A percentile compares a stretch with the other conserved stretches of the same genome.
Evolutionary conservation across 768 basidiomycete species (phyloP).

Genomic region (Fistulinella prunicolor): DNA sequence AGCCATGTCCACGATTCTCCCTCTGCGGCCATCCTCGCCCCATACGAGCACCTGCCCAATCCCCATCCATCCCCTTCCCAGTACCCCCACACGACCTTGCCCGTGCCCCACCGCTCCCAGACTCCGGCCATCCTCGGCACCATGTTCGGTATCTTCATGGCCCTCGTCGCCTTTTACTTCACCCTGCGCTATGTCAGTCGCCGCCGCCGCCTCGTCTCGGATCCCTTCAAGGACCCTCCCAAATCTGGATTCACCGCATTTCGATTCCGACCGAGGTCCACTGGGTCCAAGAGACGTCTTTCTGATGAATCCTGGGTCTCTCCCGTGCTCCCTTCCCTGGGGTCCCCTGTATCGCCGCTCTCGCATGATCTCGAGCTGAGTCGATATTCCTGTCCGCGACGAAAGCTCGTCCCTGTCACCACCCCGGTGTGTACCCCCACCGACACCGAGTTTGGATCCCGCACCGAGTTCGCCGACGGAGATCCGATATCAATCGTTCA

Average conservation of each 20-base stretch:
- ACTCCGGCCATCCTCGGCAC: slow-evolving; percentile 17
- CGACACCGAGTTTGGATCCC: slow-evolving; percentile 20
- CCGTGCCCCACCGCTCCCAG: slow-evolving; percentile 3
- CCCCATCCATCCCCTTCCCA: slow-evolving; percentile 13
- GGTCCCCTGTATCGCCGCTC: slow-evolving; percentile 8
- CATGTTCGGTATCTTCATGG: slow-evolving; percentile 14
- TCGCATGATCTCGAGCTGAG: slow-evolving; percentile 11
- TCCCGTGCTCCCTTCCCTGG: slow-evolving; percentile 5
- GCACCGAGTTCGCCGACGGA: neutral
- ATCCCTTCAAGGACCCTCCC: slow-evolving; percentile 15
- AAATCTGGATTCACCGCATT: slow-evolving; percentile 4
- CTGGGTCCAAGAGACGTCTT: slow-evolving; percentile 17
- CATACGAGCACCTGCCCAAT: slow-evolving; percentile 7
- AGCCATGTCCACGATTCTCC: slow-evolving; percentile 2
- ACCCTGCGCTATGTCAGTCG: slow-evolving; percentile 12
- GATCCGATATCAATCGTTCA: neutral
- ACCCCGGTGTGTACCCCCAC: slow-evolving; percentile 18
- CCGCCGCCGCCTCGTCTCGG: slow-evolving; percentile 2
- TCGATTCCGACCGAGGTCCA: neutral
- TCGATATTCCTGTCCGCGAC: slow-evolving; percentile 9
- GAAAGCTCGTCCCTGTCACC: slow-evolving; percentile 17
- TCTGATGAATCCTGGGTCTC: slow-evolving; percentile 29
- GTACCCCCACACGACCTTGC: slow-evolving; percentile 8
- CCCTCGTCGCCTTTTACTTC: slow-evolving; percentile 5
- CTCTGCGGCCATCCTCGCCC: slow-evolving; percentile 6